Evolutionary conservation across 257 asterid species (phyloP).

Genomic region (Nicotiana attenuata): DNA sequence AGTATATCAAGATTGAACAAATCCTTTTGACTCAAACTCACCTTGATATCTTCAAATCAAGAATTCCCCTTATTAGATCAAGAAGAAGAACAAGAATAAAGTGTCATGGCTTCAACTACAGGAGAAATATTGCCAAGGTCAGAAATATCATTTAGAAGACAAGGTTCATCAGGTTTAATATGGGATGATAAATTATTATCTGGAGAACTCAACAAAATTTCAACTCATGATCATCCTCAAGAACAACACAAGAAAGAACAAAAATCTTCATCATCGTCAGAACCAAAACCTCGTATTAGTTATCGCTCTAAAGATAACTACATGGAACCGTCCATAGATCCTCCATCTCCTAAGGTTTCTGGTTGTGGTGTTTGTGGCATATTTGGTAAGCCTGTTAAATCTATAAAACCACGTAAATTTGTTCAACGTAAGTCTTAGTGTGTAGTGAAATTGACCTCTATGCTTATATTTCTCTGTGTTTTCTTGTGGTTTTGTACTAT

Average conservation of each 20-base stretch:
- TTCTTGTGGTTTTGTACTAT: neutral
- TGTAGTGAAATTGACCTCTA: neutral
- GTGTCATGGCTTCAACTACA: neutral
- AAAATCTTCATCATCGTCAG: neutral
- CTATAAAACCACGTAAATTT: conserved; percentile 13
- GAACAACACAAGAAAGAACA: neutral
- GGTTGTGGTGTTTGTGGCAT: conserved; percentile 39
- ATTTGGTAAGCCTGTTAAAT: conserved; percentile 26
- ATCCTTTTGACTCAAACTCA: neutral
- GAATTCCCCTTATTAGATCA: neutral
- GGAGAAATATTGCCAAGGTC: conserved; percentile 32
- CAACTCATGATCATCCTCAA: conserved; percentile 13
- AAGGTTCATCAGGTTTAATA: conserved; percentile 47
- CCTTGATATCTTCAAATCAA: neutral
- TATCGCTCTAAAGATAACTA: neutral
- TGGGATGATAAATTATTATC: conserved; percentile 42
- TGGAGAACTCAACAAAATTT: conserved; percentile 29
- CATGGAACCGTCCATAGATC: conserved; percentile 28
- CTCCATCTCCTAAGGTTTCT: conserved; percentile 46
- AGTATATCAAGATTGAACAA: neutral
- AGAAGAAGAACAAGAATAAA: neutral
- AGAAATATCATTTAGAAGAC: conserved; percentile 42
- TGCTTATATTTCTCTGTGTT: neutral
- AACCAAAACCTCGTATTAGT: conserved; percentile 3
- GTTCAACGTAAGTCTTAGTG: conserved; percentile 24